Evolutionary conservation across 169 alveolate genomes (phyloP).

Genomic region (Nephromyces sp.): DNA sequence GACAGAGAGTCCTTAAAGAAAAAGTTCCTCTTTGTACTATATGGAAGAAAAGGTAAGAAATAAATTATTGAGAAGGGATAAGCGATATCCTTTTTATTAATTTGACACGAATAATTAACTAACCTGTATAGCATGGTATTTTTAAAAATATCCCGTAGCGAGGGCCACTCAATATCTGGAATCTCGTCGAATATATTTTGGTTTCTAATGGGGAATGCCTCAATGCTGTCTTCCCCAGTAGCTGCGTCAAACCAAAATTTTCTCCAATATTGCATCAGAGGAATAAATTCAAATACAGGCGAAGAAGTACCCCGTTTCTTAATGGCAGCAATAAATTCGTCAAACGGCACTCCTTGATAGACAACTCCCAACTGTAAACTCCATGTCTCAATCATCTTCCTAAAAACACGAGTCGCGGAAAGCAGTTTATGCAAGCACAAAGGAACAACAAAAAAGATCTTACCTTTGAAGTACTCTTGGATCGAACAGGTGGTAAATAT

Average conservation of each 20-base stretch:
- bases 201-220: slow-evolving; percentile 42
- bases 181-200: slow-evolving; percentile 41
- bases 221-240: slow-evolving; percentile 27
- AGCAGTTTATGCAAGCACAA: not conserved
- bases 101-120: no score
- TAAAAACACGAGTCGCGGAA: not conserved
- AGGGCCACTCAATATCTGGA: slow-evolving; percentile 48
- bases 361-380: slow-evolving; percentile 43
- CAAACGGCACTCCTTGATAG: slow-evolving; percentile 44
- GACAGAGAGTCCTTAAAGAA: slow-evolving; percentile 41
- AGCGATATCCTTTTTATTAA: no score
- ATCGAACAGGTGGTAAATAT: slow-evolving; percentile 48
- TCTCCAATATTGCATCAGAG: slow-evolving; percentile 51
- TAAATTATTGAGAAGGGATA: not conserved
- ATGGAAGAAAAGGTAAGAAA: not conserved
- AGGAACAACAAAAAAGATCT: not conserved
- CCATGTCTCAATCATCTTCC: slow-evolving; percentile 41
- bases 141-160: slow-evolving; percentile 31
- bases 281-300: slow-evolving; percentile 54
- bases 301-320: slow-evolving; percentile 50
- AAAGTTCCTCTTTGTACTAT: slow-evolving; percentile 33
- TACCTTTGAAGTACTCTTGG: slow-evolving; percentile 36
- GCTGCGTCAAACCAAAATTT: slow-evolving; percentile 43
- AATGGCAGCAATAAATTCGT: slow-evolving; percentile 42
- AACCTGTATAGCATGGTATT: slow-evolving; percentile 39